Conservation (phyloP, 106 monocot genomes). For the Phalaenopsis equestris region DNA sequence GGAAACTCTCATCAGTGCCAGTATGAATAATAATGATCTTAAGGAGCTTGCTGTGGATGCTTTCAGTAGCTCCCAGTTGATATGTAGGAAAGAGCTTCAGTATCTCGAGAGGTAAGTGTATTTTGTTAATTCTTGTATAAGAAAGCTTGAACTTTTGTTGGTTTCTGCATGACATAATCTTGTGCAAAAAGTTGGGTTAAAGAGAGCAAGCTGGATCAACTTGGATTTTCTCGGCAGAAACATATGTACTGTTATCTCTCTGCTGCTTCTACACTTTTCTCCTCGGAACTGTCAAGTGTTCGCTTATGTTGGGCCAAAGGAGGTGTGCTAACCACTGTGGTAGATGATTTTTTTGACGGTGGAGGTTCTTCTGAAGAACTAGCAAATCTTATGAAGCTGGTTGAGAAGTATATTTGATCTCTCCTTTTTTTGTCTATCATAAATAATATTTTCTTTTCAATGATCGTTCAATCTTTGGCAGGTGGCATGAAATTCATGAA, state of each 20-base stretch:
- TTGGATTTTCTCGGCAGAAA: slow-evolving; percentile 72
- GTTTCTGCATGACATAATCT: slow-evolving; percentile 11
- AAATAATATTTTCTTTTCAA: background rate
- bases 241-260: slow-evolving; percentile 59
- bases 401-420: slow-evolving; percentile 43
- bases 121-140: background rate
- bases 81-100: slow-evolving; percentile 54
- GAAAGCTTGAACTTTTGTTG: background rate
- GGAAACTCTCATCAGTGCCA: slow-evolving; percentile 14
- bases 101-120: slow-evolving; percentile 52
- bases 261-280: slow-evolving; percentile 49
- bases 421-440: background rate
- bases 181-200: slow-evolving; percentile 59
- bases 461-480: slow-evolving; percentile 10
- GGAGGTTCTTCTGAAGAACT: slow-evolving; percentile 76
- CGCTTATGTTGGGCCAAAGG: slow-evolving; percentile 80
- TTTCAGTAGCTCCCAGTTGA: slow-evolving; percentile 49
- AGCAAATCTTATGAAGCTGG: slow-evolving; percentile 37
- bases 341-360: slow-evolving; percentile 96
- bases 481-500: slow-evolving; percentile 54
- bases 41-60: slow-evolving; percentile 47
- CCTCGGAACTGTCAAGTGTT: slow-evolving; percentile 43
- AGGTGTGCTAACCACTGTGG: slow-evolving; percentile 61
- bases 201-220: slow-evolving; percentile 69
- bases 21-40: slow-evolving; percentile 28